Evolutionary conservation across 208 protist species (phyloP), one percentile per base, ranked within the genome.

Genomic region (Herpetomonas tarakana): DNA sequence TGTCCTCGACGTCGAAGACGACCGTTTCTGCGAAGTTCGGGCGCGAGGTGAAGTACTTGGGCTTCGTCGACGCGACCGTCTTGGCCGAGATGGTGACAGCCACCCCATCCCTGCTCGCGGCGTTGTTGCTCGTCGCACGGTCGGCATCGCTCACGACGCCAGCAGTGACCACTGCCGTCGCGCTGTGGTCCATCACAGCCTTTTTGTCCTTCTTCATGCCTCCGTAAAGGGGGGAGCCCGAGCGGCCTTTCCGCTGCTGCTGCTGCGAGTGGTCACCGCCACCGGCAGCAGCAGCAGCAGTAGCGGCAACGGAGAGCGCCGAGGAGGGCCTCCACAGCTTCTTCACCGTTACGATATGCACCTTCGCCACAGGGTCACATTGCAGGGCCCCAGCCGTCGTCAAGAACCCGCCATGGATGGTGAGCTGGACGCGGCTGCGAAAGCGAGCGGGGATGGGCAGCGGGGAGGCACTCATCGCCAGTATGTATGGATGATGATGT

Each of bases 381-480:
- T 91, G 81, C 12, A 92, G 65, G 31, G 89, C 60, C 22, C 85
- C 83, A 2, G 85, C 85, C 9, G 88, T 76, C 11, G 78, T 59
- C 39, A 95, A 71, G 57, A 89, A 92, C 2, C 76, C 88, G 35
- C 76, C 58, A 39, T 92, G 88, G 19, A 95, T 62, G 1, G 72
- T 91, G 9, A 95, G 66, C 35, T 86, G 67, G 9, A 95, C 70
- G 7, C 63, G 62, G 52, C 76, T 91, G 62, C 79, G 74, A 66
- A 95, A 95, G 18, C 63, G 64, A 49, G 88, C 83, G 11, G 57
- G 52, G 11, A 94, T 47, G 0, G 88, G 78, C 14, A 64, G 61
- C 28, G 47, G 45, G 28, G 54, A 12, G 31, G 50, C 52, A 25
- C 52, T 28, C 25, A 44, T 49, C 12, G n/a, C 58, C 61, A 67